These are phyloP conservation scores for Penicillium ochrochloron DNA, from an alignment of 495 filamentous ascomycete genomes.

Conservation along the genomic window DNA sequence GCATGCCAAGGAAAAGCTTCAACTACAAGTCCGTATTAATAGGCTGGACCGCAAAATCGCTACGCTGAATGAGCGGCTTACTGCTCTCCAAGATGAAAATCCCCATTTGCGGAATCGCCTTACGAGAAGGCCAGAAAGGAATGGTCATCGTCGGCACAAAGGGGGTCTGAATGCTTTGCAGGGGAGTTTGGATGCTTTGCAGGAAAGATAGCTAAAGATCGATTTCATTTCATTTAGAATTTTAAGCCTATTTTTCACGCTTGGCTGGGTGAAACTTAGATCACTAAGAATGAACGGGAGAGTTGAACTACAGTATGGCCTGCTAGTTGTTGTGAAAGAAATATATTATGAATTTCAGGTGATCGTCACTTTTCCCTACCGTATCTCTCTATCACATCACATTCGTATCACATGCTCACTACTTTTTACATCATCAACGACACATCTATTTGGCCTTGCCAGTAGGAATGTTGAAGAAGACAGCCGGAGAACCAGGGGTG, in stretches of 20 bases:
- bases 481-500: slow-evolving; percentile 63
- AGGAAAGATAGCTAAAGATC: too few species aligned
- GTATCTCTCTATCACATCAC: background rate
- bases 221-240: too few species aligned
- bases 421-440: slow-evolving; percentile 5
- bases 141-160: too few species aligned
- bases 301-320: too few species aligned
- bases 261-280: too few species aligned
- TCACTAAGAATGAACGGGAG: background rate
- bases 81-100: background rate
- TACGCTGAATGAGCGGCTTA: background rate
- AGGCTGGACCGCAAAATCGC: too few species aligned
- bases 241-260: too few species aligned
- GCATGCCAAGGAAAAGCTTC: background rate
- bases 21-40: too few species aligned
- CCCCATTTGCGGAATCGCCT: background rate
- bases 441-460: slow-evolving; percentile 57
- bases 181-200: too few species aligned
- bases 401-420: background rate
- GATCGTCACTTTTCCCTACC: background rate
- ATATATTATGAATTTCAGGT: background rate
- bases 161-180: too few species aligned
- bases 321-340: too few species aligned
- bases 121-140: too few species aligned
- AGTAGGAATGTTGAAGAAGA: slow-evolving; percentile 80